phyloP scores from a whole-genome alignment of 805 yeast genomes.

The Kodamaea fukazawae region DNA sequence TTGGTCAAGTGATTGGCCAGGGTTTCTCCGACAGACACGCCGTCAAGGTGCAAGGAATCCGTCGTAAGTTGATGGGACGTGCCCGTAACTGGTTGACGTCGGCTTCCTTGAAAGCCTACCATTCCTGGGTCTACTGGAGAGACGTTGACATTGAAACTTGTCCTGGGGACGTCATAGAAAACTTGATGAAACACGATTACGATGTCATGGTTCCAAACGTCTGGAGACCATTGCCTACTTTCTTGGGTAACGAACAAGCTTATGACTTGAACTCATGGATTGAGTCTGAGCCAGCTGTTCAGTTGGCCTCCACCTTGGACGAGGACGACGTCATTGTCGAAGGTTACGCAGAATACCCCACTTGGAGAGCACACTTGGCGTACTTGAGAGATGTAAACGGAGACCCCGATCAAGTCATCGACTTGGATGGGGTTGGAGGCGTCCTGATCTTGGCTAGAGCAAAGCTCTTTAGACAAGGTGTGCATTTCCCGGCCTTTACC shows the following conservation, averaged over 20 bases:
- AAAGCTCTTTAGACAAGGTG: slow-evolving; percentile 69
- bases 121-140: slow-evolving; percentile 91
- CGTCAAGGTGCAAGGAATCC: slow-evolving; percentile 79
- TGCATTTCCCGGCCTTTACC: slow-evolving; percentile 82
- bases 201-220: slow-evolving; percentile 86
- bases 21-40: slow-evolving; percentile 83
- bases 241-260: slow-evolving; percentile 79
- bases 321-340: slow-evolving; percentile 88
- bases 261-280: slow-evolving; percentile 97
- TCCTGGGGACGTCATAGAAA: slow-evolving; percentile 73
- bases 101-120: slow-evolving; percentile 73
- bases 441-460: slow-evolving; percentile 79
- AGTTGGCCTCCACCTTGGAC: slow-evolving; percentile 58
- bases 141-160: slow-evolving; percentile 84
- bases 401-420: slow-evolving; percentile 59
- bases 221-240: slow-evolving; percentile 95
- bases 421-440: slow-evolving; percentile 84
- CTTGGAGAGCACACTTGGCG: slow-evolving; percentile 81
- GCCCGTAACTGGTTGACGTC: slow-evolving; percentile 83
- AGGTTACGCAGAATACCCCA: slow-evolving; percentile 84
- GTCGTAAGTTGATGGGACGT: slow-evolving; percentile 82
- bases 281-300: slow-evolving; percentile 75
- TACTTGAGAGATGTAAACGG: slow-evolving; percentile 64
- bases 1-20: slow-evolving; percentile 82
- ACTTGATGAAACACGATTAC: slow-evolving; percentile 62